These are phyloP conservation scores for Cronartium ribicola DNA, from an alignment of 1,284 basidiomycete genomes.

Conservation along the genomic window DNA sequence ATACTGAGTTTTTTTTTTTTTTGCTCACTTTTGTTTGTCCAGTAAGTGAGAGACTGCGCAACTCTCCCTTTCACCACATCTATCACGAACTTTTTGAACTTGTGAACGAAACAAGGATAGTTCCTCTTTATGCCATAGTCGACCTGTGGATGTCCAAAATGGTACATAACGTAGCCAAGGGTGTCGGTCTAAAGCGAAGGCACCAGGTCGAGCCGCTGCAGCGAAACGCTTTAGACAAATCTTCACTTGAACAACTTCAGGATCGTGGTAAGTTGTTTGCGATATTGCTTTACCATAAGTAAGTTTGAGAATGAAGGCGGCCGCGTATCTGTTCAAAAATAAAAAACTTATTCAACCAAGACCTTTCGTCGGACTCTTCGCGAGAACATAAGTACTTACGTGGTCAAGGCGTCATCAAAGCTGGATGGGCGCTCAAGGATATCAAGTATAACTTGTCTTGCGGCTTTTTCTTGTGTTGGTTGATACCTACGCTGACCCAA, in stretches of 20 bases:
- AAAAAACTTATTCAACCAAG: neutral
- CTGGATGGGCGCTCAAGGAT: slow-evolving; percentile 56
- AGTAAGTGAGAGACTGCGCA: slow-evolving; percentile 25
- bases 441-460: slow-evolving; percentile 58
- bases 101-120: slow-evolving; percentile 59
- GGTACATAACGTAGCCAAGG: slow-evolving; percentile 61
- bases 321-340: slow-evolving; percentile 50
- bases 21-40: slow-evolving; percentile 25
- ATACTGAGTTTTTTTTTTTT: neutral
- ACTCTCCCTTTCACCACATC: slow-evolving; percentile 48
- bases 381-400: neutral
- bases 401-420: slow-evolving; percentile 54
- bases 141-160: slow-evolving; percentile 59
- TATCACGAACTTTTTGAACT: slow-evolving; percentile 55
- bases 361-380: neutral
- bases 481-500: slow-evolving; percentile 52
- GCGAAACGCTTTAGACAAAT: slow-evolving; percentile 58
- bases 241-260: slow-evolving; percentile 60
- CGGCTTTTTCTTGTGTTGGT: slow-evolving; percentile 56
- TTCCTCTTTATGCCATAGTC: slow-evolving; percentile 60
- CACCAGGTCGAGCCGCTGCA: slow-evolving; percentile 58
- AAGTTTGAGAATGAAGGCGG: slow-evolving; percentile 62
- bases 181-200: slow-evolving; percentile 61
- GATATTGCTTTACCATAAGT: slow-evolving; percentile 66
- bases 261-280: too few relatives aligned